Conservation (phyloP, 2,329 filamentous ascomycete species). For the Beauveria sp. region DNA sequence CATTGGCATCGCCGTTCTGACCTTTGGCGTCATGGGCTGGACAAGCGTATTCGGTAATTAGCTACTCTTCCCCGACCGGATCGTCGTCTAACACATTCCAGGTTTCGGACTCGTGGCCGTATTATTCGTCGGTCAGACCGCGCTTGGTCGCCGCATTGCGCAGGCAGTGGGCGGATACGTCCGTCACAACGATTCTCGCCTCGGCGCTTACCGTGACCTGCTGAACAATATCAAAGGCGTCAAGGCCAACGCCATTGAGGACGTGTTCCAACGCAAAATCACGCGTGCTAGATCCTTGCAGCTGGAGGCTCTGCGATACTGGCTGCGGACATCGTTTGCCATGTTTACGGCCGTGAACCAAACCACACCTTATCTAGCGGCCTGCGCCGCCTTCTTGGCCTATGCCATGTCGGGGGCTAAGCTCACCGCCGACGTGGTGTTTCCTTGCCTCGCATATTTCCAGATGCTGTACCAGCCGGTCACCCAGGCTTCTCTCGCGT, state of each 20-base stretch:
- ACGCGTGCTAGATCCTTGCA: neutral
- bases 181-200: neutral
- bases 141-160: neutral
- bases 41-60: neutral
- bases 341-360: constrained; percentile 9
- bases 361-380: constrained; percentile 4
- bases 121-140: too few relatives aligned
- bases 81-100: too few relatives aligned
- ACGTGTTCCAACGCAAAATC: constrained; percentile 3
- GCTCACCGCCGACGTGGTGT: neutral
- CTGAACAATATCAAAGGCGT: constrained; percentile 9
- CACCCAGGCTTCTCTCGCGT: neutral
- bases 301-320: constrained; percentile 1
- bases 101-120: too few relatives aligned
- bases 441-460: constrained; percentile 4
- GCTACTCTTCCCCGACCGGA: too few relatives aligned
- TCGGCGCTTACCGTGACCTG: neutral
- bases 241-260: constrained; percentile 6
- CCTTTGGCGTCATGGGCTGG: constrained; percentile 1
- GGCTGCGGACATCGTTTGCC: constrained; percentile 6
- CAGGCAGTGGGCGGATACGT: too few relatives aligned
- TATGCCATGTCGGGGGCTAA: neutral
- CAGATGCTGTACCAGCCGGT: constrained; percentile 3
- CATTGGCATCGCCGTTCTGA: neutral
- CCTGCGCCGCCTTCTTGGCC: constrained; percentile 1